phyloP scores from a whole-genome alignment of 2,329 filamentous ascomycete species.

The Lachnellula occidentalis region DNA sequence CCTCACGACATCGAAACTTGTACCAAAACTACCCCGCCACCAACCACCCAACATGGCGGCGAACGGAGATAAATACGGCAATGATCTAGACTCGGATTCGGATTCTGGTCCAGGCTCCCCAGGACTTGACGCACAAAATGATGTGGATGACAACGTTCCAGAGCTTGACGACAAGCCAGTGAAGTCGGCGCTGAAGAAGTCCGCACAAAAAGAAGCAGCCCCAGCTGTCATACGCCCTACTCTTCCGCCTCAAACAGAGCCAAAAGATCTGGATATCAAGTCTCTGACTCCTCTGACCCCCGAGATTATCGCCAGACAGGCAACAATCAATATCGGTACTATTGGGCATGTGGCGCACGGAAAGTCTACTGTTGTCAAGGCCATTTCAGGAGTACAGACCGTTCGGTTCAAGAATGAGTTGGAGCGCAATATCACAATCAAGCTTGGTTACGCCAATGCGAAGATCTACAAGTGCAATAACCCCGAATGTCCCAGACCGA shows the following conservation, averaged over 20 bases:
- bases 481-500: conserved; percentile 81
- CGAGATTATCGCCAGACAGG: conserved; percentile 96
- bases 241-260: conserved; percentile 87
- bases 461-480: conserved; percentile 99
- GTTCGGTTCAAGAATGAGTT: conserved; percentile 99
- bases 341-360: conserved; percentile 99
- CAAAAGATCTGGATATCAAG: conserved; percentile 78
- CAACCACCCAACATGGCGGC: conserved; percentile 30
- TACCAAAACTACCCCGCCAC: conserved; percentile 1
- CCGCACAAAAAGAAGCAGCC: conserved; percentile 47
- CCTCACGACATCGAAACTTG: conserved; percentile 5
- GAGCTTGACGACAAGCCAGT: conserved; percentile 56
- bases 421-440: conserved; percentile 99
- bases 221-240: conserved; percentile 56
- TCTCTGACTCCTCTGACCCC: conserved; percentile 80
- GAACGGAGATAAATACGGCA: conserved; percentile 58
- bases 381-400: conserved; percentile 97
- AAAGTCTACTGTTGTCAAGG: conserved; percentile 98
- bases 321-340: conserved; percentile 97
- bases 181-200: conserved; percentile 87
- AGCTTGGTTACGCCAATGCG: conserved; percentile 98
- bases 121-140: conserved; percentile 38
- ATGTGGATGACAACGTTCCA: conserved; percentile 52
- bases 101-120: conserved; percentile 53
- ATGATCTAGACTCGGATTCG: conserved; percentile 70